Evolutionary conservation across 73 alveolate genomes (phyloP), one percentile per base, ranked within the genome.

Genomic region (Stentor coeruleus): DNA sequence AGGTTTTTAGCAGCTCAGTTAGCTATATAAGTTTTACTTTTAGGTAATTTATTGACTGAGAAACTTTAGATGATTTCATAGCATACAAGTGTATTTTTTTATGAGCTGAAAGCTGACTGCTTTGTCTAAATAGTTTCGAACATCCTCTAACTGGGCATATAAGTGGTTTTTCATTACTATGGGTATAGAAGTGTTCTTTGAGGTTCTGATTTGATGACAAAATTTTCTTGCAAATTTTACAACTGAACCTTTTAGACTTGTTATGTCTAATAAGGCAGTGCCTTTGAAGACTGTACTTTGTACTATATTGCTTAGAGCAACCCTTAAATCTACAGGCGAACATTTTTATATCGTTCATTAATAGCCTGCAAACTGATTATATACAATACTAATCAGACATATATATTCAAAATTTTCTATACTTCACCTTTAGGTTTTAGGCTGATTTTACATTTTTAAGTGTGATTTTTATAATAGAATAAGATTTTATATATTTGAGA

Each of bases 1-100:
- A n/a, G n/a, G n/a, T n/a, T n/a, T n/a, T n/a, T n/a, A n/a, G n/a
- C n/a, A n/a, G n/a, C n/a, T n/a, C n/a, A n/a, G n/a, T n/a, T n/a
- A n/a, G n/a, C n/a, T n/a, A n/a, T n/a, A n/a, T n/a, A n/a, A n/a
- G n/a, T n/a, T n/a, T n/a, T n/a, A n/a, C n/a, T n/a, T n/a, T n/a
- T n/a, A n/a, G n/a, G n/a, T n/a, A n/a, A n/a, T n/a, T n/a, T n/a
- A n/a, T n/a, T n/a, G n/a, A n/a, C n/a, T n/a, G n/a, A n/a, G n/a
- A n/a, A n/a, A n/a, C n/a, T n/a, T n/a, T n/a, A n/a, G n/a, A n/a
- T n/a, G n/a, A n/a, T n/a, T n/a, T n/a, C n/a, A n/a, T n/a, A n/a
- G n/a, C n/a, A n/a, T n/a, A n/a, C n/a, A n/a, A n/a, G 66, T 89
- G 95, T 38, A 88, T 80, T 75, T 86, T 85, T 59, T 90, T 89